A percentile compares a stretch with the other conserved stretches of the same genome.
These are phyloP conservation scores for Umbilicaria muhlenbergii DNA, from an alignment of 495 filamentous ascomycete genomes.

Conservation along the genomic window DNA sequence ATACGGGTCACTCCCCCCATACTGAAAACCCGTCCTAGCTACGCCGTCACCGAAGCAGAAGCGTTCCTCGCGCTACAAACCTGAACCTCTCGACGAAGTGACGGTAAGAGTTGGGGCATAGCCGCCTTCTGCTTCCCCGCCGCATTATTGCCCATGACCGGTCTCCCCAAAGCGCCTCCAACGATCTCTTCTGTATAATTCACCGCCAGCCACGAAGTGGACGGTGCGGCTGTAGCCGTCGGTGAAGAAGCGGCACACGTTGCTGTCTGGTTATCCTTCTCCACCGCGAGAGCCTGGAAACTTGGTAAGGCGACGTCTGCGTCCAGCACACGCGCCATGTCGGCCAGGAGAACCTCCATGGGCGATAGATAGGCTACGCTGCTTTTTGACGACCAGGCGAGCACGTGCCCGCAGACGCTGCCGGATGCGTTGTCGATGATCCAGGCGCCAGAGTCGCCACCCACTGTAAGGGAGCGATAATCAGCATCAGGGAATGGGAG, in stretches of 20 bases:
- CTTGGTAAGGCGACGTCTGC: conserved; percentile 17
- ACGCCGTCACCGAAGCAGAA: no score
- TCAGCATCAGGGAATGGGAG: neutral
- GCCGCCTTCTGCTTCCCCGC: no score
- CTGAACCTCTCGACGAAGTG: neutral
- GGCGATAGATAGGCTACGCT: conserved; percentile 77
- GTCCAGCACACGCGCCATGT: conserved; percentile 62
- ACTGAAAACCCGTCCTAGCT: no score
- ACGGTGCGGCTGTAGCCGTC: neutral
- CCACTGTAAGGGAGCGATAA: conserved; percentile 36
- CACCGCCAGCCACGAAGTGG: neutral
- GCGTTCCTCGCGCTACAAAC: no score
- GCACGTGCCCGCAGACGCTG: conserved; percentile 75
- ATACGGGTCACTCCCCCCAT: no score
- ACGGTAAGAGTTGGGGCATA: neutral
- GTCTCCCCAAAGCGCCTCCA: no score
- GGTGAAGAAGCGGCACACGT: conserved; percentile 1
- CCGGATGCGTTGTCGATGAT: conserved; percentile 68
- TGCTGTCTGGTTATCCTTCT: no score
- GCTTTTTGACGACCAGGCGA: conserved; percentile 67
- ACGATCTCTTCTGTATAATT: neutral
- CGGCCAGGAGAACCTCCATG: conserved; percentile 78
- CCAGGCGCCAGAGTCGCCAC: conserved; percentile 89
- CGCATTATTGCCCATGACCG: no score
- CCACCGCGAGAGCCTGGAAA: no score